Base-by-base conservation (phyloP, 371 early-diverging fungal species). In the Syncephalis plumigaleata region DNA sequence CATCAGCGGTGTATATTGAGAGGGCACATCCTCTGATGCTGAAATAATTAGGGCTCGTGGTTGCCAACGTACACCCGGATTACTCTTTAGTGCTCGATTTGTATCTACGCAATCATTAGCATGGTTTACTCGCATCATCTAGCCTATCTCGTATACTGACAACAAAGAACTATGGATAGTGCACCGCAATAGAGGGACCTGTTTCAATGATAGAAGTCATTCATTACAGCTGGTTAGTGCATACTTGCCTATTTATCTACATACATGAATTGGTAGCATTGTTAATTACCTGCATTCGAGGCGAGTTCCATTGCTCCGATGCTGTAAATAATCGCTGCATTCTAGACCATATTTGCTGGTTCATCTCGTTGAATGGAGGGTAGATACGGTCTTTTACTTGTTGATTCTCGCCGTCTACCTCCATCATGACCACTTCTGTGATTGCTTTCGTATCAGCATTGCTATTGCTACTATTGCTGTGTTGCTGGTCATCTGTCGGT, bases 1-100 rank as follows among this genome's bases (percentile, higher is more conserved):
- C 97, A 96, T 96, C 45, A 89, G 70, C 5, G 90, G 75, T 37
- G 94, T 88, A 61, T 96, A 93, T 53, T 94, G 89, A 24, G 70
- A 66, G 2, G 95, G 73, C 2, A 78, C 66, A 56, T 93, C 95
- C 0, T 81, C 77, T 0, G 91, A 87, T 11, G 85, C 84, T 0
- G 90, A 87, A 9, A 93, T 47, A 0, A 87, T 69, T 9, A 94
- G 64, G 37, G 93, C 81, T 26, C 93, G 71, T n/a, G 91, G 73
- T 54, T 79, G 77, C 39, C 81, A 57, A 40, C 71, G 75, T 1
- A 65, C 70, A 36, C 71, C 50, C 23, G 71, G 70, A 40, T 80
- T 74, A 11, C 58, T 46, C 36, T 73, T 76, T 13, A 61, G 59
- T 0, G 71, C 61, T 25, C 78, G 70, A 50, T 84, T 71, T 52